phyloP scores from a whole-genome alignment of 176 grass and related monocot genomes.

The Miscanthus lutarioriparius region DNA sequence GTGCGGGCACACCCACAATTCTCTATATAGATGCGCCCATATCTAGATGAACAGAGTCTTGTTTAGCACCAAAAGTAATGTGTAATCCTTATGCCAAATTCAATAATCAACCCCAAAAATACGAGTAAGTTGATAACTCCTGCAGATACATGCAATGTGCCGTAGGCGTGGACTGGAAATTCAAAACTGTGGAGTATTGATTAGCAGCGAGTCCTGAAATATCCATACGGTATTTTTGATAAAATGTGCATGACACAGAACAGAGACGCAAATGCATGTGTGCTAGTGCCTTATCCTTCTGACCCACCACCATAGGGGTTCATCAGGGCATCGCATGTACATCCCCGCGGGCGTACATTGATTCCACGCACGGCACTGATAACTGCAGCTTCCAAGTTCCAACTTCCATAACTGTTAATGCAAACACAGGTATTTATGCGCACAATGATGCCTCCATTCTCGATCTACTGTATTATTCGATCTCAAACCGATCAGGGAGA shows the following conservation, averaged over 20 bases:
- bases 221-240: not conserved
- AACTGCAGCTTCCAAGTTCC: constrained; percentile 45
- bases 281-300: constrained; percentile 16
- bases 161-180: not conserved
- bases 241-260: not conserved
- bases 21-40: no score
- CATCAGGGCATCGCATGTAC: constrained; percentile 19
- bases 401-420: constrained; percentile 29
- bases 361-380: constrained; percentile 24
- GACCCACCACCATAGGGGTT: constrained; percentile 6
- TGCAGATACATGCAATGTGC: not conserved
- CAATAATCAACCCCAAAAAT: no score
- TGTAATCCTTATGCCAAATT: no score
- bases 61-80: no score
- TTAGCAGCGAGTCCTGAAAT: not conserved
- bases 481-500: no score
- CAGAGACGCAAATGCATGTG: not conserved
- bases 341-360: constrained; percentile 27
- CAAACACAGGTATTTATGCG: constrained; percentile 17
- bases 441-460: constrained; percentile 6
- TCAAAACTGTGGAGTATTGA: not conserved
- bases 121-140: not conserved
- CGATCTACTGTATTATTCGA: no score
- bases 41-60: no score
- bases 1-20: no score